Conservation (phyloP, 2,329 filamentous ascomycete species). For the Mycocentrospora acerina region DNA sequence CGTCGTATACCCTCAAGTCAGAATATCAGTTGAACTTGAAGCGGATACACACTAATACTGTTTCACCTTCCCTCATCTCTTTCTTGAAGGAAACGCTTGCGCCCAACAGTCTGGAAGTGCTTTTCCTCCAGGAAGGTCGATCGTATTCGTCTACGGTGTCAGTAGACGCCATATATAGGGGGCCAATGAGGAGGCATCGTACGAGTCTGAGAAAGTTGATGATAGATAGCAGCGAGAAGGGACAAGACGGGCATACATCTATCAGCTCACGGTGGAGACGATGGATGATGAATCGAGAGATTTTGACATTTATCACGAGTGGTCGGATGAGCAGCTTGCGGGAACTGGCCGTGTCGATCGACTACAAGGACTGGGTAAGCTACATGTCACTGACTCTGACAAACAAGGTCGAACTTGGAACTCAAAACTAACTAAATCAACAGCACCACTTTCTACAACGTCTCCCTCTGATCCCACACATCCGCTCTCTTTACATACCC, state of each 20-base stretch:
- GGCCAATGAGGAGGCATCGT: slow-evolving; percentile 69
- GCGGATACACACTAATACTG: slow-evolving; percentile 72
- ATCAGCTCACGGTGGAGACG: slow-evolving; percentile 57
- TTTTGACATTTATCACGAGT: slow-evolving; percentile 72
- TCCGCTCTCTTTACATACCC: slow-evolving; percentile 71
- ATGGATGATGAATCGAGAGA: slow-evolving; percentile 71
- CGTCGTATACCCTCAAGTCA: slow-evolving; percentile 41
- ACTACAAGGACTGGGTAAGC: slow-evolving; percentile 77
- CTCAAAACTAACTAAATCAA: slow-evolving; percentile 11
- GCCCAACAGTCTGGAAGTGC: slow-evolving; percentile 75
- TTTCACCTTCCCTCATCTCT: slow-evolving; percentile 66
- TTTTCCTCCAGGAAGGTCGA: slow-evolving; percentile 72
- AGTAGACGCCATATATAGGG: slow-evolving; percentile 70
- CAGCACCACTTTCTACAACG: slow-evolving; percentile 78
- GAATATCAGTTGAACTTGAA: slow-evolving; percentile 62
- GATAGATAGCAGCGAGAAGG: slow-evolving; percentile 68
- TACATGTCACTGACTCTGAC: neutral
- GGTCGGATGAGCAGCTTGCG: slow-evolving; percentile 71
- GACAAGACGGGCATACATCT: slow-evolving; percentile 43
- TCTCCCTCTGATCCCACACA: slow-evolving; percentile 68
- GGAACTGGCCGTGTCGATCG: slow-evolving; percentile 71
- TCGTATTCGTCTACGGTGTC: slow-evolving; percentile 60
- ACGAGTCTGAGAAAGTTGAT: slow-evolving; percentile 71
- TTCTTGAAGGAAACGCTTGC: slow-evolving; percentile 78
- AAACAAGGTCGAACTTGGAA: no score